phyloP scores from a whole-genome alignment of 2,329 filamentous ascomycete species.

The Sphaerulina musiva region DNA sequence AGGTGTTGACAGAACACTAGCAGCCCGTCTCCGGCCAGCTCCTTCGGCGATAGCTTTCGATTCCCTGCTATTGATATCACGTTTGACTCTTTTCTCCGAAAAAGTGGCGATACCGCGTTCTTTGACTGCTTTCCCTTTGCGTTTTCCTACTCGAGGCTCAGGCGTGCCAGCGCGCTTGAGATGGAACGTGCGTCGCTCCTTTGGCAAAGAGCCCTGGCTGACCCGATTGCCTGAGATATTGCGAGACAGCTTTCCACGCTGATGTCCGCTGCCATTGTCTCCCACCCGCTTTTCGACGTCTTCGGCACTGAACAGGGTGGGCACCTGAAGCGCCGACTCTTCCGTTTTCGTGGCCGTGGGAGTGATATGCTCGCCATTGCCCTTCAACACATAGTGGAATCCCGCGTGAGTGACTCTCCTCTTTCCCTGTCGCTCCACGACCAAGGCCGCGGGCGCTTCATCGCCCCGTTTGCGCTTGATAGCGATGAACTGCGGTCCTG shows the following conservation, averaged over 20 bases:
- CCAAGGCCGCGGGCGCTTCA: slow-evolving; percentile 24
- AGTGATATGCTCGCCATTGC: background rate
- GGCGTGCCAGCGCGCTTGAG: slow-evolving; percentile 18
- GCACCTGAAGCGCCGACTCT: background rate
- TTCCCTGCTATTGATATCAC: slow-evolving; percentile 13
- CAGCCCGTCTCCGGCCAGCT: slow-evolving; percentile 7
- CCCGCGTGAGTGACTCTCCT: slow-evolving; percentile 14
- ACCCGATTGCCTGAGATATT: slow-evolving; percentile 14
- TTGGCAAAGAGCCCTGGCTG: slow-evolving; percentile 6
- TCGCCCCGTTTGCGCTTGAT: slow-evolving; percentile 29
- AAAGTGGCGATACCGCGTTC: slow-evolving; percentile 26
- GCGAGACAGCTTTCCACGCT: slow-evolving; percentile 9
- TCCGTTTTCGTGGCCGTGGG: slow-evolving; percentile 8
- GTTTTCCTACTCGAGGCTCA: slow-evolving; percentile 14
- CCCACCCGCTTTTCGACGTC: slow-evolving; percentile 1
- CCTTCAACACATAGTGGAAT: slow-evolving; percentile 20
- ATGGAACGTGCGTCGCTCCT: slow-evolving; percentile 22
- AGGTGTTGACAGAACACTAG: slow-evolving; percentile 6
- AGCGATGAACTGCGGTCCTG: slow-evolving; percentile 25
- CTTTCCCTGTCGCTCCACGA: slow-evolving; percentile 26
- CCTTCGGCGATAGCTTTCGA: slow-evolving; percentile 6
- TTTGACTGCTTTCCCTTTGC: slow-evolving; percentile 18
- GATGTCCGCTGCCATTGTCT: background rate
- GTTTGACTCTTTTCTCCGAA: slow-evolving; percentile 21
- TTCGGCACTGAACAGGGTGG: slow-evolving; percentile 8